Evolutionary conservation across 176 grass and related monocot genomes (phyloP).

Genomic region (Miscanthus lutarioriparius): DNA sequence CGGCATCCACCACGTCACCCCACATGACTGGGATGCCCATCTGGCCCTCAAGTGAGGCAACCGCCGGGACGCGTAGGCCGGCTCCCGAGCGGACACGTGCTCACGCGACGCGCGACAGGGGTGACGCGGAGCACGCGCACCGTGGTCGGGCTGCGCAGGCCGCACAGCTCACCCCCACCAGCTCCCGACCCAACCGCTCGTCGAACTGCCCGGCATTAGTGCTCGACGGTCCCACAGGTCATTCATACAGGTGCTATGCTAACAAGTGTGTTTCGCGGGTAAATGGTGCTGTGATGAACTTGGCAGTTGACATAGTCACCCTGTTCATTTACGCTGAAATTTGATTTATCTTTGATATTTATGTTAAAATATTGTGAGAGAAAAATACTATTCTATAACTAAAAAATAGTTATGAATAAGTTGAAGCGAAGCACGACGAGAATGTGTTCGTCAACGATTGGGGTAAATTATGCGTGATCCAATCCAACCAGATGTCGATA

Average conservation of each 20-base stretch:
- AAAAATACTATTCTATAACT: no score
- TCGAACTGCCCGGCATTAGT: neutral
- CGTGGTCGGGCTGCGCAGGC: neutral
- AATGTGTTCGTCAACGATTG: no score
- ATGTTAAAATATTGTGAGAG: no score
- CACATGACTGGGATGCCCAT: slow-evolving; percentile 55
- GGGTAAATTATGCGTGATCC: neutral
- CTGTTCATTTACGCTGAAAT: no score
- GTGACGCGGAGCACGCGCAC: slow-evolving; percentile 13
- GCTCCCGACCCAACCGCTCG: neutral
- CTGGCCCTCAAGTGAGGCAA: slow-evolving; percentile 45
- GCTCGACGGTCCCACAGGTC: neutral
- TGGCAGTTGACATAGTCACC: neutral
- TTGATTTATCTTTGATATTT: no score
- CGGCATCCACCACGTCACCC: slow-evolving; percentile 44
- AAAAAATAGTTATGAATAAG: no score
- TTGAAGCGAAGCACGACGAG: no score
- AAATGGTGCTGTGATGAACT: neutral
- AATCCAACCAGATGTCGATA: neutral
- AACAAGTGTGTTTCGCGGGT: neutral
- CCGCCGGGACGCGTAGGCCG: slow-evolving; percentile 35
- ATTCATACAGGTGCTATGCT: neutral
- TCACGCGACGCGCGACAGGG: neutral
- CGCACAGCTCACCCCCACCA: neutral
- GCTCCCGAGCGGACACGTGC: neutral